phyloP scores from a whole-genome alignment of 805 yeast genomes.

The Yarrowia hollandica region DNA sequence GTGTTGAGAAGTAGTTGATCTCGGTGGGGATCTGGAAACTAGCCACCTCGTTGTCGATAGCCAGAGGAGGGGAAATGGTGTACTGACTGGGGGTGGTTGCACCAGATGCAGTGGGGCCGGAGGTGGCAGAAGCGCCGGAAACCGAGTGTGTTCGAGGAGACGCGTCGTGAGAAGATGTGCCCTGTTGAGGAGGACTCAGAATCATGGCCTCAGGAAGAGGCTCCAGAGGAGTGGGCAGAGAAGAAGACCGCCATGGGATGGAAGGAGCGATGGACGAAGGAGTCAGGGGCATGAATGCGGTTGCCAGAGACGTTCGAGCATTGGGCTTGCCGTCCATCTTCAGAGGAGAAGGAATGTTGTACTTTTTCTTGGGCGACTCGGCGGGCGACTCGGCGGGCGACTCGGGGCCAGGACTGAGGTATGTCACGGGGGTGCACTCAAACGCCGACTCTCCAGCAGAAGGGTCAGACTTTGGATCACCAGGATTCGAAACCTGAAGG shows the following conservation, averaged over 20 bases:
- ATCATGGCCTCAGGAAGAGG: conserved; percentile 28
- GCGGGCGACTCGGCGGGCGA: conserved; percentile 12
- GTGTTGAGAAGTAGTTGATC: conserved; percentile 15
- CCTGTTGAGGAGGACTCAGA: conserved; percentile 10
- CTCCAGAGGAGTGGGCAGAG: conserved; percentile 23
- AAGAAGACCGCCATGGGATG: conserved; percentile 6
- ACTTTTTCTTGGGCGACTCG: conserved; percentile 9
- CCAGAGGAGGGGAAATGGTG: conserved; percentile 13
- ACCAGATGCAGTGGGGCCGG: neutral
- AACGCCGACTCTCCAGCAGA: neutral
- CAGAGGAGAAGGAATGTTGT: conserved; percentile 4
- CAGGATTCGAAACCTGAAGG: neutral
- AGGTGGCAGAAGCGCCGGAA: neutral
- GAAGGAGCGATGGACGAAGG: conserved; percentile 8
- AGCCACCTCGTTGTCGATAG: conserved; percentile 19
- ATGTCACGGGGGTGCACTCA: conserved; percentile 14
- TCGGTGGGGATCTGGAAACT: conserved; percentile 8
- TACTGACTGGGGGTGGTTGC: conserved; percentile 6
- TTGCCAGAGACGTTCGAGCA: conserved; percentile 25
- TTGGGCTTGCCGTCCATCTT: conserved; percentile 27
- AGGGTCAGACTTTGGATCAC: neutral
- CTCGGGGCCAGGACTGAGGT: conserved; percentile 13
- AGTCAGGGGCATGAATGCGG: conserved; percentile 22
- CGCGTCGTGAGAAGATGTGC: neutral
- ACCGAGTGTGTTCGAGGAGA: conserved; percentile 2